phyloP scores from a whole-genome alignment of 148 eudicot genomes.

The Amaranthus palmeri region DNA sequence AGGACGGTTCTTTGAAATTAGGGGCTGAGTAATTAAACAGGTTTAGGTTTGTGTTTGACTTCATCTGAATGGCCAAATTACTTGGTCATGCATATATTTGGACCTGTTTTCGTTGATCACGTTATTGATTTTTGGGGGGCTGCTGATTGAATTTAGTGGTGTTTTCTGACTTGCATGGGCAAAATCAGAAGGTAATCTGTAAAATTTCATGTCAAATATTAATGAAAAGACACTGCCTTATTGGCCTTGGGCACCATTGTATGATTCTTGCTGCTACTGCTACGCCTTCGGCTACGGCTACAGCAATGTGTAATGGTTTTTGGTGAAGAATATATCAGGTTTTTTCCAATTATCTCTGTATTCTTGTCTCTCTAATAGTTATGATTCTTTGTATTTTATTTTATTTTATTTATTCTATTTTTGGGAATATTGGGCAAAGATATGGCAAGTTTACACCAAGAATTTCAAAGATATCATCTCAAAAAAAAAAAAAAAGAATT shows the following conservation, averaged over 20 bases:
- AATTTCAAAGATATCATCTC: too few species aligned
- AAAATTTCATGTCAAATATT: slow-evolving; percentile 24
- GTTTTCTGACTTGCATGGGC: slow-evolving; percentile 24
- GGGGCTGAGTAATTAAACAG: slow-evolving; percentile 44
- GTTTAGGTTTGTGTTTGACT: slow-evolving; percentile 22
- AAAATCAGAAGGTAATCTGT: slow-evolving; percentile 19
- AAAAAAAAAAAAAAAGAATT: too few species aligned
- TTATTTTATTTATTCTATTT: too few species aligned
- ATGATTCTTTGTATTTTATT: neutral
- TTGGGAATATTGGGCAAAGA: too few species aligned
- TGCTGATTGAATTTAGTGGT: slow-evolving; percentile 24
- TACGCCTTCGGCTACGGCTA: slow-evolving; percentile 5
- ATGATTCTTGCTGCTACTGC: slow-evolving; percentile 13
- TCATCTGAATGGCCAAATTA: slow-evolving; percentile 23
- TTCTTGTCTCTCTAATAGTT: neutral
- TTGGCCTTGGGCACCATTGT: slow-evolving; percentile 21
- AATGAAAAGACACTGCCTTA: slow-evolving; percentile 18
- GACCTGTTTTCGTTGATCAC: slow-evolving; percentile 21
- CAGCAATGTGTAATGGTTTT: slow-evolving; percentile 12
- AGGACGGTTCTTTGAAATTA: slow-evolving; percentile 78
- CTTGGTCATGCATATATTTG: slow-evolving; percentile 38
- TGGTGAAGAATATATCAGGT: slow-evolving; percentile 5
- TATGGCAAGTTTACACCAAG: too few species aligned
- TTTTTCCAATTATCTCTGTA: neutral
- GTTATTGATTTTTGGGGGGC: slow-evolving; percentile 26